Conservation (phyloP, 441 rosid genomes). For the Dalechampia spathulata region DNA sequence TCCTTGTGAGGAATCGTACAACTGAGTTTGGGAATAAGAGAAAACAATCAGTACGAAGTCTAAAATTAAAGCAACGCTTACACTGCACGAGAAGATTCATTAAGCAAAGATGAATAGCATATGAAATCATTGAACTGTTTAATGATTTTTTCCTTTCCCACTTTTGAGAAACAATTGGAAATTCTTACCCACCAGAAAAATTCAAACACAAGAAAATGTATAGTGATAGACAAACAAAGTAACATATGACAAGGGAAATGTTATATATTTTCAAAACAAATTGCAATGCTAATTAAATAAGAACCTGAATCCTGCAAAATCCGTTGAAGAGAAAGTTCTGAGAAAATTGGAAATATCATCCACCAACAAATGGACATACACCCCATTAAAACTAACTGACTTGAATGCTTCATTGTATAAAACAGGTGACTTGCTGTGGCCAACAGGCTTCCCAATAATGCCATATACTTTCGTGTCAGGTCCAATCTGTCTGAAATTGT, state of each 20-base stretch:
- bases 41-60: not conserved
- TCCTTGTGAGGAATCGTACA: constrained; percentile 93
- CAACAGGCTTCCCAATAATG: constrained; percentile 86
- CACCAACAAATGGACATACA: constrained; percentile 69
- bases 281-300: constrained; percentile 5
- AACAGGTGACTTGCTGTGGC: constrained; percentile 89
- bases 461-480: constrained; percentile 86
- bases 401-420: constrained; percentile 86
- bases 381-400: constrained; percentile 69
- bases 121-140: too few species aligned
- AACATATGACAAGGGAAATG: not conserved
- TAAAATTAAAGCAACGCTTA: not conserved
- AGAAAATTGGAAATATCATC: constrained; percentile 42
- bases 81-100: not conserved
- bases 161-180: not conserved
- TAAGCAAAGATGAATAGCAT: not conserved
- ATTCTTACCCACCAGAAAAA: constrained; percentile 1
- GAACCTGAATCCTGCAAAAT: constrained; percentile 65
- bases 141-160: too few species aligned
- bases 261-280: not conserved
- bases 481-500: constrained; percentile 70
- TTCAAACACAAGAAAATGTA: constrained; percentile 4
- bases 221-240: not conserved
- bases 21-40: not conserved
- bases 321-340: constrained; percentile 38